A percentile compares a stretch with the other conserved stretches of the same genome.
phyloP scores from a whole-genome alignment of 768 basidiomycete species.

The Boletus reticulatus region DNA sequence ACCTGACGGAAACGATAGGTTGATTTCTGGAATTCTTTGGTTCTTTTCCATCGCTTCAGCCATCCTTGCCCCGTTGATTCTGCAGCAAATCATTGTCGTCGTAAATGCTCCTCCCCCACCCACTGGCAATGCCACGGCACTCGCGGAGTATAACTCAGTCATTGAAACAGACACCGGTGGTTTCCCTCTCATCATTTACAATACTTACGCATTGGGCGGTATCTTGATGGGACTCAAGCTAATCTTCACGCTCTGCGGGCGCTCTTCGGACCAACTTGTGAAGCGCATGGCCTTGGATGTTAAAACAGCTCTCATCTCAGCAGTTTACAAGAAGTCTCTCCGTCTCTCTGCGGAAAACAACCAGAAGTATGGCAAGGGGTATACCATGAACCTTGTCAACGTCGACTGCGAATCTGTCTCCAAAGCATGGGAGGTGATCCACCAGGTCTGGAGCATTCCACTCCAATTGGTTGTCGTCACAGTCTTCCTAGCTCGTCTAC shows the following conservation, averaged over 20 bases:
- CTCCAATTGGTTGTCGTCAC: conserved; percentile 23
- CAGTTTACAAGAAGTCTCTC: conserved; percentile 31
- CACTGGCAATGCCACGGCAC: conserved; percentile 15
- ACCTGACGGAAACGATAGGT: conserved; percentile 10
- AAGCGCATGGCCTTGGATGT: conserved; percentile 29
- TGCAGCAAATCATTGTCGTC: conserved; percentile 30
- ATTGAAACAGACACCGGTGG: conserved; percentile 27
- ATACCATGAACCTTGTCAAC: conserved; percentile 30
- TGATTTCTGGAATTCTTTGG: conserved; percentile 29
- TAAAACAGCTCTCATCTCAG: conserved; percentile 29
- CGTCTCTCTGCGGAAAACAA: conserved; percentile 26
- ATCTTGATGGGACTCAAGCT: conserved; percentile 27
- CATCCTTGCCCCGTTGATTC: conserved; percentile 24
- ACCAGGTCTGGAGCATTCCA: conserved; percentile 29
- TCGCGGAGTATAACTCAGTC: conserved; percentile 18
- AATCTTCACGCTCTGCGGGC: conserved; percentile 24
- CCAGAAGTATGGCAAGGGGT: conserved; percentile 27
- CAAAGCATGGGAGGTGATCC: conserved; percentile 27
- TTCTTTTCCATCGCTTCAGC: conserved; percentile 21
- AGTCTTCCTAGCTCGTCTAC: conserved; percentile 23
- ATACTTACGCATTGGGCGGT: conserved; percentile 23
- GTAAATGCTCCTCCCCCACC: conserved; percentile 19
- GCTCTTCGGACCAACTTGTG: conserved; percentile 29
- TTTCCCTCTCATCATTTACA: conserved; percentile 26
- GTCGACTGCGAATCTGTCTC: conserved; percentile 31